Conservation (phyloP, 1,284 basidiomycete genomes). For the Neonothopanus nambi region DNA sequence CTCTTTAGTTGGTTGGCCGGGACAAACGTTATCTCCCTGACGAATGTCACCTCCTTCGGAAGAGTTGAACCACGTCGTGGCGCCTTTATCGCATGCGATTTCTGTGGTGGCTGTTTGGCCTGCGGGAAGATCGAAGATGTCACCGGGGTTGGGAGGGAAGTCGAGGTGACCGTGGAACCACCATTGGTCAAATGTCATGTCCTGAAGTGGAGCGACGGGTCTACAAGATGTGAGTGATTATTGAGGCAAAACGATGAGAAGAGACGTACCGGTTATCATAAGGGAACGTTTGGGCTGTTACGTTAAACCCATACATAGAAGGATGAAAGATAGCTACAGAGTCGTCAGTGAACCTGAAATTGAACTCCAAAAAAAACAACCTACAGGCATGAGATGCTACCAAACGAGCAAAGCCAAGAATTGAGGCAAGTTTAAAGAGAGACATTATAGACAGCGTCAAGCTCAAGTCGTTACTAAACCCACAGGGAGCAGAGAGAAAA, state of each 20-base stretch:
- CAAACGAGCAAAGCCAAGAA: conserved; percentile 12
- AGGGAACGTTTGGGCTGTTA: conserved; percentile 46
- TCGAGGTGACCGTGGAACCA: conserved; percentile 69
- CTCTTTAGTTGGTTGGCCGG: conserved; percentile 37
- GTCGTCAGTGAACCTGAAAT: neutral
- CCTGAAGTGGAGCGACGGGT: conserved; percentile 53
- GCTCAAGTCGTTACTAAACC: conserved; percentile 2
- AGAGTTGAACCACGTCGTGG: conserved; percentile 51
- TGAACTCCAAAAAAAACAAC: neutral
- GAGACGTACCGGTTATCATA: conserved; percentile 47
- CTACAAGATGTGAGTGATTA: conserved; percentile 15
- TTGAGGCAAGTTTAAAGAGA: conserved; percentile 10
- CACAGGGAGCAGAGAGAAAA: neutral
- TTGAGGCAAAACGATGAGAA: conserved; percentile 22
- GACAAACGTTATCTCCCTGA: conserved; percentile 45
- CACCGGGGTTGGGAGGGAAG: conserved; percentile 53
- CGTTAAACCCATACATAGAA: conserved; percentile 59
- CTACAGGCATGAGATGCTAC: conserved; percentile 20
- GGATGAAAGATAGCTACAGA: conserved; percentile 39
- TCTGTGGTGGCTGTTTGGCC: conserved; percentile 50
- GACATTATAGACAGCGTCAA: conserved; percentile 12
- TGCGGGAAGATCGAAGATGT: conserved; percentile 60
- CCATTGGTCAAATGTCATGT: conserved; percentile 61
- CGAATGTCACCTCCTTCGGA: conserved; percentile 54
- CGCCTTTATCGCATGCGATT: conserved; percentile 58